These are phyloP conservation scores for Saccharum spontaneum DNA, from an alignment of 176 grass and related monocot species.

Conservation along the genomic window DNA sequence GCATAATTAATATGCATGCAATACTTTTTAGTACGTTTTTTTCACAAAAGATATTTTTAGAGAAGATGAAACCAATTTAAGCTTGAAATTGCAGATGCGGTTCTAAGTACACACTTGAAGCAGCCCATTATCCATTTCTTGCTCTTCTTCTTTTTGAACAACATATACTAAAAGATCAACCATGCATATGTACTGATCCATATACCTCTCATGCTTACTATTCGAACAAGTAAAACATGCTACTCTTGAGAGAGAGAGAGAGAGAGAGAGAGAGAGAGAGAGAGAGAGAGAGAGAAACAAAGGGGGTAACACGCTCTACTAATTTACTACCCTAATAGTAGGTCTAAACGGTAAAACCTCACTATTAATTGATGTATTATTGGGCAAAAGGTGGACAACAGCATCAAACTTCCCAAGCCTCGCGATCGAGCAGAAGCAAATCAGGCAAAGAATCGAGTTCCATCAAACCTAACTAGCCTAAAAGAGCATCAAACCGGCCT, in stretches of 20 bases:
- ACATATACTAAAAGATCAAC: not conserved
- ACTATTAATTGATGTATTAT: not conserved
- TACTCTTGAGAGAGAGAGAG: no score
- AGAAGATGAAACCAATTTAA: not conserved
- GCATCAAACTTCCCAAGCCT: not conserved
- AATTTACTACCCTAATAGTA: not conserved
- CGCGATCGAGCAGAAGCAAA: not conserved
- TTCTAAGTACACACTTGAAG: not conserved
- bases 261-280: no score
- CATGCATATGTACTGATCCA: not conserved
- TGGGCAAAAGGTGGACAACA: not conserved
- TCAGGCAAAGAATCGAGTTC: conserved; percentile 11
- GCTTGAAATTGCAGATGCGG: not conserved
- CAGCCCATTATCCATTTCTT: not conserved
- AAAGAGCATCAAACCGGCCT: not conserved
- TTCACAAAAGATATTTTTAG: not conserved
- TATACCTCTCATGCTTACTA: not conserved
- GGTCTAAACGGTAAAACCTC: not conserved
- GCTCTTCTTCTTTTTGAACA: not conserved
- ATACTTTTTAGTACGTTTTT: not conserved
- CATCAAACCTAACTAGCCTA: not conserved
- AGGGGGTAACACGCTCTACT: not conserved
- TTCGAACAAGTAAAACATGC: not conserved
- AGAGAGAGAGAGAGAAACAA: no score
- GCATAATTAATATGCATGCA: not conserved